Conservation (phyloP, 75 land plant genomes). For the Sequoia sempervirens region DNA sequence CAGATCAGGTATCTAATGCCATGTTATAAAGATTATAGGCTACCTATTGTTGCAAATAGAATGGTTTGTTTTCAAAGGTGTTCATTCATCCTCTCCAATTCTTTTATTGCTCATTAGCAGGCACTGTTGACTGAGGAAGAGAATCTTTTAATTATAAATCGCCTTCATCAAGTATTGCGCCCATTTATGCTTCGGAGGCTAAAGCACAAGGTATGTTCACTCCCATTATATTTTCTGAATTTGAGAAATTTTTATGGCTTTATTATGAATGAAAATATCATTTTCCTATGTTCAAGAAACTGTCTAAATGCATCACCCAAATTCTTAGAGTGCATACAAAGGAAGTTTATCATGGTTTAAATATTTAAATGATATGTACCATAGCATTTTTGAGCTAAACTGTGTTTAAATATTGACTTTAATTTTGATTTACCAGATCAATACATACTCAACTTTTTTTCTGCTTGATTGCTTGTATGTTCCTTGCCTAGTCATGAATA, state of each 20-base stretch:
- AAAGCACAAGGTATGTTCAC: constrained; percentile 81
- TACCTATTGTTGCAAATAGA: background rate
- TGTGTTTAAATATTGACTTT: background rate
- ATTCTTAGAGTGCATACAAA: background rate
- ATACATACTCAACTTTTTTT: background rate
- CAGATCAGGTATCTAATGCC: constrained; percentile 59
- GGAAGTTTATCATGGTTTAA: background rate
- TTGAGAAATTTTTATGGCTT: background rate
- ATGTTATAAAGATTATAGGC: constrained; percentile 4
- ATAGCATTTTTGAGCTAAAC: background rate
- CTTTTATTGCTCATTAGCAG: constrained; percentile 25
- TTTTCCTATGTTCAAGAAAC: background rate
- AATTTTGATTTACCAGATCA: background rate
- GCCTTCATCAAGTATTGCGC: constrained; percentile 97
- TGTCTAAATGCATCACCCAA: background rate
- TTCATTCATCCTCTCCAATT: background rate
- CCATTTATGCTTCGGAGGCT: constrained; percentile 97
- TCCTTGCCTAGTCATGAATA: background rate
- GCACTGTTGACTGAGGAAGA: constrained; percentile 96
- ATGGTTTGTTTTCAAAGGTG: background rate
- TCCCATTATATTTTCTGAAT: background rate
- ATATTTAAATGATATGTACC: background rate
- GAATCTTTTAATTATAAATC: constrained; percentile 95
- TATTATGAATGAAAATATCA: background rate
- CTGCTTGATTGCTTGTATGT: background rate